Conservation (phyloP, 208 protist genomes). For the Blastocrithidia nonstop region DNA sequence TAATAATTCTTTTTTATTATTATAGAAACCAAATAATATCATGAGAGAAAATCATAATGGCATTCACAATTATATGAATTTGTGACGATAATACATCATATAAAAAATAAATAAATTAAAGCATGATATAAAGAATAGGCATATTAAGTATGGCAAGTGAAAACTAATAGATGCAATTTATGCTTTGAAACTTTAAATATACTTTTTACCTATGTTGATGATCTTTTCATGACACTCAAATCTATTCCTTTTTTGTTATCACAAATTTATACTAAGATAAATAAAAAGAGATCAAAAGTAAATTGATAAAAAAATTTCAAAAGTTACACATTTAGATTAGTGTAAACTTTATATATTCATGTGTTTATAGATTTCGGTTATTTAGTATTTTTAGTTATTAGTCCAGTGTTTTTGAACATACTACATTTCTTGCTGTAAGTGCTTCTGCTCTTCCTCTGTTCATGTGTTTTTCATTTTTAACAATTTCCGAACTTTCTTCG, state of each 20-base stretch:
- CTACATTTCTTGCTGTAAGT: constrained; percentile 49
- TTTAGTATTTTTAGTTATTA: constrained; percentile 12
- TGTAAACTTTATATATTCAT: neutral
- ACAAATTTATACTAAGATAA: neutral
- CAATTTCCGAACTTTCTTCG: constrained; percentile 30
- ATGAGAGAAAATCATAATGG: neutral
- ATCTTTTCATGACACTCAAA: too few relatives aligned
- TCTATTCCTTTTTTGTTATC: neutral
- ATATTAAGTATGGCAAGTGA: neutral
- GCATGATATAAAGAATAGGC: neutral
- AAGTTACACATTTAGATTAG: neutral
- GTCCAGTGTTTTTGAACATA: constrained; percentile 48
- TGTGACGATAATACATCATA: neutral
- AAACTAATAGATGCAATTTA: constrained; percentile 1
- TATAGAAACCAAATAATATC: neutral
- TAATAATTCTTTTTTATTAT: neutral
- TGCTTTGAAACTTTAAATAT: neutral
- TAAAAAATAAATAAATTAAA: neutral
- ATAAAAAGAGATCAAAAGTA: constrained; percentile 1
- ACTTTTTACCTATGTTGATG: neutral
- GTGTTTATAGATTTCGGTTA: neutral
- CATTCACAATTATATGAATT: neutral
- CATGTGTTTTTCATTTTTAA: constrained; percentile 59
- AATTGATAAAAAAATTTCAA: neutral
- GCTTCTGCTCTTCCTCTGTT: constrained; percentile 46